Percentiles rank a stretch among this genome's conserved stretches.
Conservation (phyloP, 2,329 filamentous ascomycete species). For the Colletotrichum sp. region DNA sequence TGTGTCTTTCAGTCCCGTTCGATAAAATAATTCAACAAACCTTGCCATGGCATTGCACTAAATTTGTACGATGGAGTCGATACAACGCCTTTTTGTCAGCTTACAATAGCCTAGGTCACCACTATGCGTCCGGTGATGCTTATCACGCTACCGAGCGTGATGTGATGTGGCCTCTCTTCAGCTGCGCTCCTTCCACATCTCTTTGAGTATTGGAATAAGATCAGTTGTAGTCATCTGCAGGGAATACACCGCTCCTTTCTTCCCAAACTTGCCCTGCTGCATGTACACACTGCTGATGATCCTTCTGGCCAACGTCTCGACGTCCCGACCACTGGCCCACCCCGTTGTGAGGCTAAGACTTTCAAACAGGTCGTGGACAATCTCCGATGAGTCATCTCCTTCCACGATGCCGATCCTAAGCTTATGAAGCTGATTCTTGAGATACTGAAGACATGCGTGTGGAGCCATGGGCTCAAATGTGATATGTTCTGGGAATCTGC, state of each 20-base stretch:
- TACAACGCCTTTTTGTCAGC: too few relatives aligned
- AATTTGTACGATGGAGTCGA: too few relatives aligned
- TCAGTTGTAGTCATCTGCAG: neutral
- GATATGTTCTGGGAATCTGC: constrained; percentile 44
- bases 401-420: neutral
- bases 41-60: too few relatives aligned
- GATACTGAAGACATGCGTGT: constrained; percentile 23
- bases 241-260: too few relatives aligned
- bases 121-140: too few relatives aligned
- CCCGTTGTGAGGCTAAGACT: constrained; percentile 44
- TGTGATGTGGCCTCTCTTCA: neutral
- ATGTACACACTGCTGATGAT: constrained; percentile 49
- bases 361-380: constrained; percentile 33
- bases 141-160: too few relatives aligned
- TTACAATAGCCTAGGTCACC: too few relatives aligned
- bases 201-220: neutral
- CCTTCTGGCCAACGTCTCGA: constrained; percentile 55
- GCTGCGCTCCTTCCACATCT: neutral
- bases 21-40: too few relatives aligned
- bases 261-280: neutral
- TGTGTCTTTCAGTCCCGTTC: too few relatives aligned
- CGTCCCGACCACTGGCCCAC: constrained; percentile 69
- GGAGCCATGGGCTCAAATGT: neutral
- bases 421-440: constrained; percentile 30
- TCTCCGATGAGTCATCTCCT: neutral